phyloP scores from a whole-genome alignment of 352 stramenopile species.

The Pythium scleroteichum region DNA sequence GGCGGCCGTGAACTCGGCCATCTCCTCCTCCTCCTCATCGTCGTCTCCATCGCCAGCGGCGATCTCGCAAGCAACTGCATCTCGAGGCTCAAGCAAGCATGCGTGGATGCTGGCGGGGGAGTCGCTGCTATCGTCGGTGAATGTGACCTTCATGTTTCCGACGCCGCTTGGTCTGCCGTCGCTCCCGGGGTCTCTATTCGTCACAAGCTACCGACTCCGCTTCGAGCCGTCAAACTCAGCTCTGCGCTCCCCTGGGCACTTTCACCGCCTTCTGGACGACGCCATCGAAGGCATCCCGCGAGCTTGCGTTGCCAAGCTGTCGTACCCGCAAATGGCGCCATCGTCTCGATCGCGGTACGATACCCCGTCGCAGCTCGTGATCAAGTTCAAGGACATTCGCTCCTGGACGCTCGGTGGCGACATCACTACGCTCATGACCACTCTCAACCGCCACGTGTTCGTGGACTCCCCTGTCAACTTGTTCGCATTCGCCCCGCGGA shows the following conservation, averaged over 20 bases:
- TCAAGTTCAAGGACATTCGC: conserved; percentile 83
- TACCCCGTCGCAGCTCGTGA: conserved; percentile 54
- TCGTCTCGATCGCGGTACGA: conserved; percentile 33
- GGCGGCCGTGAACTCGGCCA: neutral
- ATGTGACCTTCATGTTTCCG: conserved; percentile 63
- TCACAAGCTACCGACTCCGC: conserved; percentile 71
- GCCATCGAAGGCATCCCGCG: conserved; percentile 64
- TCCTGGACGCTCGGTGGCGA: conserved; percentile 74
- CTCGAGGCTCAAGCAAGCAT: conserved; percentile 1
- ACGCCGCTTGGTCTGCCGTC: conserved; percentile 37
- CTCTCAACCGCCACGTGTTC: conserved; percentile 71
- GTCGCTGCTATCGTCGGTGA: conserved; percentile 36
- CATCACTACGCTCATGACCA: conserved; percentile 59
- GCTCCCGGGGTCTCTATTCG: conserved; percentile 56
- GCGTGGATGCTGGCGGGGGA: conserved; percentile 46
- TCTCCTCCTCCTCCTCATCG: conserved; percentile 9
- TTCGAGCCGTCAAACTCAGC: conserved; percentile 64
- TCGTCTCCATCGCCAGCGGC: conserved; percentile 1
- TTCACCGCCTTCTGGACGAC: conserved; percentile 62
- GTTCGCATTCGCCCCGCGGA: conserved; percentile 53
- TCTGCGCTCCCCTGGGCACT: conserved; percentile 39
- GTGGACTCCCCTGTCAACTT: conserved; percentile 68
- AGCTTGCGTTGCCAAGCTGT: conserved; percentile 60
- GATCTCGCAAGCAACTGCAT: neutral
- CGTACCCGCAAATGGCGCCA: conserved; percentile 59